Conservation (phyloP, 140 eudicot species). For the Erigeron philadelphicus region DNA sequence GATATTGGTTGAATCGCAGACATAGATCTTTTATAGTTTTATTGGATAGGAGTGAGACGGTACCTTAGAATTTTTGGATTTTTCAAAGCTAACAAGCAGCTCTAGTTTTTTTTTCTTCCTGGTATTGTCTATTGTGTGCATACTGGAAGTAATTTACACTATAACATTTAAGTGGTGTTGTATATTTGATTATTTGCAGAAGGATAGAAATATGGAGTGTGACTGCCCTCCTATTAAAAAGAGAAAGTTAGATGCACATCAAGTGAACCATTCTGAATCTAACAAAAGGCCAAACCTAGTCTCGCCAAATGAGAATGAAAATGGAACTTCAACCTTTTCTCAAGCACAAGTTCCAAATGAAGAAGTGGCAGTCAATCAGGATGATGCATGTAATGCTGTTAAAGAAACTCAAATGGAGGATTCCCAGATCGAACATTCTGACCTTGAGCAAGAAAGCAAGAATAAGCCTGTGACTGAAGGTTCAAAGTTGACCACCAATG, state of each 20-base stretch:
- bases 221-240: slow-evolving; percentile 23
- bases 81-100: background rate
- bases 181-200: slow-evolving; percentile 25
- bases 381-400: slow-evolving; percentile 16
- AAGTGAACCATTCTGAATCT: slow-evolving; percentile 18
- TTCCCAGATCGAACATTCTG: slow-evolving; percentile 15
- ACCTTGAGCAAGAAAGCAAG: slow-evolving; percentile 28
- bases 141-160: background rate
- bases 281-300: slow-evolving; percentile 3
- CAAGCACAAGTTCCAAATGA: background rate
- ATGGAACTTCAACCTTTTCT: slow-evolving; percentile 9
- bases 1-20: background rate
- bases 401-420: slow-evolving; percentile 18
- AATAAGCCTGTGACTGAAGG: slow-evolving; percentile 12
- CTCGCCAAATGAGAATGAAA: slow-evolving; percentile 10
- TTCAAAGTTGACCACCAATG: slow-evolving; percentile 16
- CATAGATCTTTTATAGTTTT: background rate
- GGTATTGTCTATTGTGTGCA: background rate
- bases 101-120: background rate
- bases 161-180: slow-evolving; percentile 1
- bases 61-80: background rate
- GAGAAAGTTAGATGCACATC: slow-evolving; percentile 12
- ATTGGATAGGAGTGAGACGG: background rate
- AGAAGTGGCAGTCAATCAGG: slow-evolving; percentile 25
- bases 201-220: slow-evolving; percentile 20